phyloP scores from a whole-genome alignment of 208 protist genomes.

The Trypanosoma cruzi region DNA sequence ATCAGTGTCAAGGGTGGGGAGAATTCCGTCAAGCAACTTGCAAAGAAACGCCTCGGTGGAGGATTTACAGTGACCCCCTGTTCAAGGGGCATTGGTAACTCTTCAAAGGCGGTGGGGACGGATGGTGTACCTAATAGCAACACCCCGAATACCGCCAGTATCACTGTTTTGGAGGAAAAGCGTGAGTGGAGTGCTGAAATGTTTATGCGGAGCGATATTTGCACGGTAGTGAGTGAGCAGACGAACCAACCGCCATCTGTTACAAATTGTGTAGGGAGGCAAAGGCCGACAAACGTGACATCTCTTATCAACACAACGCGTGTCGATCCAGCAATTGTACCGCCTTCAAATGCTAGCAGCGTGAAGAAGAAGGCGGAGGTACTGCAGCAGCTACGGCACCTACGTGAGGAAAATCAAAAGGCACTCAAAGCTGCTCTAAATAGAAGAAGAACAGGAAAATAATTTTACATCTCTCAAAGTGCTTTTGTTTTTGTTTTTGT shows the following conservation, averaged over 20 bases:
- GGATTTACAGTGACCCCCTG: constrained; percentile 7
- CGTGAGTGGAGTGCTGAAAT: constrained; percentile 31
- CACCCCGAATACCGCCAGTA: neutral
- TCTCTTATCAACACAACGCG: neutral
- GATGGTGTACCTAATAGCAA: neutral
- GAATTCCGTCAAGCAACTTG: neutral
- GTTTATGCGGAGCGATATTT: constrained; percentile 25
- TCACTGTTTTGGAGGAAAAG: constrained; percentile 20
- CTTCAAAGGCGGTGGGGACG: neutral
- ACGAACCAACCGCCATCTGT: neutral
- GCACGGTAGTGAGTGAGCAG: constrained; percentile 18
- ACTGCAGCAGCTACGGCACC: constrained; percentile 46
- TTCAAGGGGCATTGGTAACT: neutral
- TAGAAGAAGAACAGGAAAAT: constrained; percentile 28
- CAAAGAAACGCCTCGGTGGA: neutral
- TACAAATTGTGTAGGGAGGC: neutral
- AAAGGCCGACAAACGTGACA: neutral
- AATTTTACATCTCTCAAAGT: neutral
- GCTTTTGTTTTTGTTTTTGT: constrained; percentile 2
- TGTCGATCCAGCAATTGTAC: neutral
- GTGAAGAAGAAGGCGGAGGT: constrained; percentile 30
- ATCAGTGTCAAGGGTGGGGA: neutral
- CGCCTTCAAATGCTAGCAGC: neutral
- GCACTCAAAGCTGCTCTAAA: constrained; percentile 47
- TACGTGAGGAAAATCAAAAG: constrained; percentile 63